These are phyloP conservation scores for Geranium rotundifolium DNA, from an alignment of 345 rosid genomes.

Conservation along the genomic window DNA sequence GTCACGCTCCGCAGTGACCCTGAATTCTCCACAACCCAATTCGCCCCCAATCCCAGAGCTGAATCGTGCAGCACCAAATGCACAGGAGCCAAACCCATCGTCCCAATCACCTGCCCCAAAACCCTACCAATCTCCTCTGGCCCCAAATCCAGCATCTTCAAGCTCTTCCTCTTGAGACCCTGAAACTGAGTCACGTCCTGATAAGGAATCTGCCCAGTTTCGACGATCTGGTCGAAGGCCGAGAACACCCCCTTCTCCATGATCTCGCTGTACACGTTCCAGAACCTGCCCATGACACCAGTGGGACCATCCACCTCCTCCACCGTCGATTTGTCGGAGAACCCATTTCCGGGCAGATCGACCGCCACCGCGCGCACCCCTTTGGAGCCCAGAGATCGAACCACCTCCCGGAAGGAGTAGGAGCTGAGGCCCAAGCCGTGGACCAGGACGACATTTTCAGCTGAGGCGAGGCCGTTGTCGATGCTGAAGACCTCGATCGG, in stretches of 20 bases:
- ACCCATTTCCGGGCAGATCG: conserved; percentile 91
- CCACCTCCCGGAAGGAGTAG: conserved; percentile 41
- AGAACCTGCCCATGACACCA: conserved; percentile 47
- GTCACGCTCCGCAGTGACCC: conserved; percentile 50
- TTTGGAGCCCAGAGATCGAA: conserved; percentile 43
- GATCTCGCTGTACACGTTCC: conserved; percentile 57
- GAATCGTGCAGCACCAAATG: conserved; percentile 91
- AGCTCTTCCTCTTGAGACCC: conserved; percentile 29
- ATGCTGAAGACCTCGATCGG: conserved; percentile 56
- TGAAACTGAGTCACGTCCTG: conserved; percentile 35
- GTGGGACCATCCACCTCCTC: conserved; percentile 47
- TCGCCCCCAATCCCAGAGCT: conserved; percentile 57
- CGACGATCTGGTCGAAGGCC: conserved; percentile 90
- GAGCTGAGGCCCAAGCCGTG: conserved; percentile 86
- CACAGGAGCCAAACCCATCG: conserved; percentile 64
- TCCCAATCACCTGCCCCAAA: conserved; percentile 58
- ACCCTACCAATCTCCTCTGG: conserved; percentile 59
- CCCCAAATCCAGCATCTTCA: conserved; percentile 46
- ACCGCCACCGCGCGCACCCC: conserved; percentile 58
- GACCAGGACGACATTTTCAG: conserved; percentile 50
- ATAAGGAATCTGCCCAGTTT: conserved; percentile 83
- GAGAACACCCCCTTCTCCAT: conserved; percentile 80
- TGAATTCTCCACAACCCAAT: conserved; percentile 58
- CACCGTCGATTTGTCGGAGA: conserved; percentile 60
- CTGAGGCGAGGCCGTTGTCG: conserved; percentile 29